phyloP scores from a whole-genome alignment of 129 eudicot genomes.

The Tagetes erecta region DNA sequence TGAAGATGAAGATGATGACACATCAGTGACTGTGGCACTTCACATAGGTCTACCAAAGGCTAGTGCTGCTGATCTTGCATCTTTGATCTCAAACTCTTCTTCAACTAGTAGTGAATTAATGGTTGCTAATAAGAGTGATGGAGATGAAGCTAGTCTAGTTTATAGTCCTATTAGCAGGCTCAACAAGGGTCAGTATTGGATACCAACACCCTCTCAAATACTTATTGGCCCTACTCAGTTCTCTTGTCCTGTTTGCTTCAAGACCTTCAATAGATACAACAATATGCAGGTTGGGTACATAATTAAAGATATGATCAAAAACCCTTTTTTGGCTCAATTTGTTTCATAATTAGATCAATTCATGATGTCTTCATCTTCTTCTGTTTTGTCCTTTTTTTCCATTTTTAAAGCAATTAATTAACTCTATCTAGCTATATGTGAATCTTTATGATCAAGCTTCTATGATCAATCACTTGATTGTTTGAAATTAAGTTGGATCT shows the following conservation, averaged over 20 bases:
- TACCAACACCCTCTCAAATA: slow-evolving; percentile 93
- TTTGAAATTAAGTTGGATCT: too few relatives aligned
- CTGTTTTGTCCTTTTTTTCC: not conserved
- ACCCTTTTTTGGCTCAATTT: not conserved
- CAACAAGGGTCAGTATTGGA: slow-evolving; percentile 94
- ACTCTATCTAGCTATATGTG: not conserved
- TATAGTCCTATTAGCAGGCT: slow-evolving; percentile 51
- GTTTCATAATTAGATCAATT: slow-evolving; percentile 6
- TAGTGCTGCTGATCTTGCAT: slow-evolving; percentile 80
- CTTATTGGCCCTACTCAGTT: slow-evolving; percentile 97
- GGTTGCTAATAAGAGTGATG: slow-evolving; percentile 28
- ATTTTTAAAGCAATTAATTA: not conserved
- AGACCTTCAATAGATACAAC: slow-evolving; percentile 95
- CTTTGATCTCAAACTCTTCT: slow-evolving; percentile 40
- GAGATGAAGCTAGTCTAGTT: slow-evolving; percentile 43
- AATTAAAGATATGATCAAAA: not conserved
- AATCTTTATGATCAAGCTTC: not conserved
- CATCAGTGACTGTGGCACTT: slow-evolving; percentile 67
- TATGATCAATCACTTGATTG: not conserved
- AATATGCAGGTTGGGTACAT: slow-evolving; percentile 78
- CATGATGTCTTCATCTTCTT: slow-evolving; percentile 19
- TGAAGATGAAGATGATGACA: slow-evolving; percentile 26
- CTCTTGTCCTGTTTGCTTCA: slow-evolving; percentile 93
- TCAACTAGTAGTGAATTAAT: slow-evolving; percentile 33
- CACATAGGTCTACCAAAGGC: slow-evolving; percentile 93